phyloP scores from a whole-genome alignment of 441 rosid genomes.

The Adansonia grandidieri region DNA sequence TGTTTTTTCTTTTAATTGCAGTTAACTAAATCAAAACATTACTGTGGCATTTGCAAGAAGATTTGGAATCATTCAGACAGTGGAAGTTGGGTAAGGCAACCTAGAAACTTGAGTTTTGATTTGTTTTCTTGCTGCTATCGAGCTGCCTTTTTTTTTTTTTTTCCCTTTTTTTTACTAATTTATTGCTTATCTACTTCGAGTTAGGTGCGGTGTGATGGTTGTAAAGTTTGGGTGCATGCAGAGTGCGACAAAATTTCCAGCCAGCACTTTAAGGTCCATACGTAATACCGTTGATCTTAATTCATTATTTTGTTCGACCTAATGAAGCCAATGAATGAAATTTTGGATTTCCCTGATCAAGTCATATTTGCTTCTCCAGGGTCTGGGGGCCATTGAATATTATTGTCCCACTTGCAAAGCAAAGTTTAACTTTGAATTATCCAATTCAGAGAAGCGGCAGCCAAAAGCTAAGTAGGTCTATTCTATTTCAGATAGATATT shows the following conservation, averaged over 20 bases:
- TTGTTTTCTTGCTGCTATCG: slow-evolving; percentile 13
- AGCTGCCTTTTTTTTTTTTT: slow-evolving; percentile 20
- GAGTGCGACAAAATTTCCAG: slow-evolving; percentile 85
- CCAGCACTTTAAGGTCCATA: slow-evolving; percentile 72
- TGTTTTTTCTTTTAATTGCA: slow-evolving; percentile 41
- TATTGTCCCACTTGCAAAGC: slow-evolving; percentile 92
- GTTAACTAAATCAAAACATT: slow-evolving; percentile 82
- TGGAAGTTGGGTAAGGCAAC: slow-evolving; percentile 84
- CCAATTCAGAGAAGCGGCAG: slow-evolving; percentile 81
- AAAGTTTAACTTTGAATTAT: slow-evolving; percentile 86
- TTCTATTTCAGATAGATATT: neutral
- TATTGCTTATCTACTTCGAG: slow-evolving; percentile 26
- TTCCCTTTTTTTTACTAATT: slow-evolving; percentile 20
- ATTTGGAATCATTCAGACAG: slow-evolving; percentile 81
- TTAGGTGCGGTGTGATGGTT: slow-evolving; percentile 93
- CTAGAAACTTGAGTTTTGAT: slow-evolving; percentile 22
- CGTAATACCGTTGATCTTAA: slow-evolving; percentile 27
- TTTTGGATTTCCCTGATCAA: slow-evolving; percentile 27
- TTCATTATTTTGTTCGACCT: slow-evolving; percentile 26
- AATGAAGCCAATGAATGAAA: slow-evolving; percentile 25
- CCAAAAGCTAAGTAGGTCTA: slow-evolving; percentile 64
- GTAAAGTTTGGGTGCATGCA: slow-evolving; percentile 96
- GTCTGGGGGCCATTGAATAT: slow-evolving; percentile 70
- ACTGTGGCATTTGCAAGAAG: slow-evolving; percentile 90
- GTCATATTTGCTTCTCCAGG: slow-evolving; percentile 53